Conservation (phyloP, 805 yeast species). For the Phaffomyces opuntiae region DNA sequence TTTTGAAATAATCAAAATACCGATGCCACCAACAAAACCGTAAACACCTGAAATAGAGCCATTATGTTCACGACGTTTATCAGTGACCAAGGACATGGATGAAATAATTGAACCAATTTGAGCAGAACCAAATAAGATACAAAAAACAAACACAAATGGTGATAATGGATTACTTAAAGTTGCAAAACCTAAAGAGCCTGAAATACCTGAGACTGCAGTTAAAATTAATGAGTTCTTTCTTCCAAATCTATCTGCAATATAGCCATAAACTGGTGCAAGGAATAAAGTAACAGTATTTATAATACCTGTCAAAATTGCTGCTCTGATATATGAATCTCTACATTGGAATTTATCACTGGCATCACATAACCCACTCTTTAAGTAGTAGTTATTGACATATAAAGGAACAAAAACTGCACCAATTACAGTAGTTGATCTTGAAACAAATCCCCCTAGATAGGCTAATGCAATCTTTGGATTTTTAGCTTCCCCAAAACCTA, state of each 20-base stretch:
- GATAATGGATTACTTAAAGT: conserved; percentile 29
- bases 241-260: conserved; percentile 41
- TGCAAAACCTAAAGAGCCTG: conserved; percentile 35
- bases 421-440: conserved; percentile 56
- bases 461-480: conserved; percentile 47
- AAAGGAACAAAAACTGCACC: conserved; percentile 58
- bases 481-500: conserved; percentile 43
- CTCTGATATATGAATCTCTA: conserved; percentile 54
- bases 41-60: conserved; percentile 69
- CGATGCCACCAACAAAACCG: conserved; percentile 62
- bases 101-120: conserved; percentile 57
- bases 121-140: conserved; percentile 47
- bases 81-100: conserved; percentile 56
- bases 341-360: conserved; percentile 35
- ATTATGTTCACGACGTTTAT: conserved; percentile 35
- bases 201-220: conserved; percentile 36
- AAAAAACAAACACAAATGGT: conserved; percentile 28
- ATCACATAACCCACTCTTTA: conserved; percentile 42
- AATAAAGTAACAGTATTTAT: conserved; percentile 50
- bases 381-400: conserved; percentile 50
- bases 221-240: conserved; percentile 30
- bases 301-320: conserved; percentile 67
- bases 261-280: conserved; percentile 59
- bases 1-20: conserved; percentile 52
- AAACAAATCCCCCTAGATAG: conserved; percentile 53